Evolutionary conservation across 345 rosid species (phyloP).

Genomic region (Rhodamnia rubescens): DNA sequence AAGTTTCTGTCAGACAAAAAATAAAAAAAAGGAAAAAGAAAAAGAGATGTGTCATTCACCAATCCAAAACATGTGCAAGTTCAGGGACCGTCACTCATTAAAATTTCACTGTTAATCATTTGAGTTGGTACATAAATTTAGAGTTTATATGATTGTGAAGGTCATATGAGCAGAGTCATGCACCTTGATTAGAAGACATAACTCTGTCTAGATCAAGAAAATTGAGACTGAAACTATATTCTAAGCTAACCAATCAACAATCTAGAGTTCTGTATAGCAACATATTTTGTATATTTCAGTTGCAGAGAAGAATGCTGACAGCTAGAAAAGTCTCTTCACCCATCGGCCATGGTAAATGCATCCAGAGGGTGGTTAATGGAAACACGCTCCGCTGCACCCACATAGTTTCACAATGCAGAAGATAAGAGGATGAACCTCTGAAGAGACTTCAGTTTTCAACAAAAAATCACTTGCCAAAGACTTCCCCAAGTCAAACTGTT

Average conservation of each 20-base stretch:
- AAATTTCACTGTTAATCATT: neutral
- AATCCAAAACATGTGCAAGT: neutral
- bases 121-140: neutral
- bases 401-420: neutral
- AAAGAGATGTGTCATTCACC: slow-evolving; percentile 2
- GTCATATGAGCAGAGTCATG: neutral
- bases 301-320: neutral
- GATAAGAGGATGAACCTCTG: neutral
- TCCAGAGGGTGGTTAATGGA: neutral
- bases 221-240: neutral
- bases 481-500: neutral
- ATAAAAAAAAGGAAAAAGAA: neutral
- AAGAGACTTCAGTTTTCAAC: neutral
- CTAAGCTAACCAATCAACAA: neutral
- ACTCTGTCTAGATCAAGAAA: neutral
- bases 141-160: neutral
- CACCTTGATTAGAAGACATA: neutral
- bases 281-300: neutral
- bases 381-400: neutral
- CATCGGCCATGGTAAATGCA: neutral
- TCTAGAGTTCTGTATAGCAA: neutral
- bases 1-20: slow-evolving; percentile 51
- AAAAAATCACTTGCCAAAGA: neutral
- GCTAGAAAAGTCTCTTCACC: neutral
- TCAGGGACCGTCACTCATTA: neutral